These are phyloP conservation scores for Cerrena zonata DNA, from an alignment of 1,284 basidiomycete genomes.

Conservation along the genomic window DNA sequence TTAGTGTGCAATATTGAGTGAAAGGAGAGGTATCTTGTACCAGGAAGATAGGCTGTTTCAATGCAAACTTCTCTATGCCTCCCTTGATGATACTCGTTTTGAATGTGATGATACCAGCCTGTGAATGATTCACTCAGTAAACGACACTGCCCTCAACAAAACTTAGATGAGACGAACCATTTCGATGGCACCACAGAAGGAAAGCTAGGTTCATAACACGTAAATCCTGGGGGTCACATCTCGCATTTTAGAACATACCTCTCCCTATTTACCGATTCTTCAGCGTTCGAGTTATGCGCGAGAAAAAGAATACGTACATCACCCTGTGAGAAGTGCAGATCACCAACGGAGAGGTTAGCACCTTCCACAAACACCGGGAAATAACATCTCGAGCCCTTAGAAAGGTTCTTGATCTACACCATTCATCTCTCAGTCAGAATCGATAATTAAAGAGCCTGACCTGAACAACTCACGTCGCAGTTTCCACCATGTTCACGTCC, in stretches of 20 bases:
- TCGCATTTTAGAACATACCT: neutral
- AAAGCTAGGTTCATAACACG: constrained; percentile 35
- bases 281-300: too few species aligned
- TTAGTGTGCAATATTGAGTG: neutral
- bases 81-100: constrained; percentile 70
- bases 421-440: neutral
- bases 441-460: neutral
- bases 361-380: constrained; percentile 76
- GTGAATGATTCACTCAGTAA: neutral
- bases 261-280: neutral
- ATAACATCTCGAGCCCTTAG: constrained; percentile 65
- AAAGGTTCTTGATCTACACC: constrained; percentile 66
- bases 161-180: constrained; percentile 58
- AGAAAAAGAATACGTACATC: constrained; percentile 43
- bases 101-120: constrained; percentile 69
- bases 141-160: too few species aligned
- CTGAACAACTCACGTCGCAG: constrained; percentile 67
- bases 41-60: constrained; percentile 73
- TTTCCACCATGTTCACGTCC: constrained; percentile 81
- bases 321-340: constrained; percentile 78
- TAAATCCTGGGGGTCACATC: neutral
- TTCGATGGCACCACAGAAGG: constrained; percentile 77
- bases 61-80: constrained; percentile 67
- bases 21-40: constrained; percentile 26
- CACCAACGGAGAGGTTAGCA: constrained; percentile 74